Base-by-base conservation (phyloP, 176 grass and related monocot species). In the sorghum (Sorghum bicolor) region DNA sequence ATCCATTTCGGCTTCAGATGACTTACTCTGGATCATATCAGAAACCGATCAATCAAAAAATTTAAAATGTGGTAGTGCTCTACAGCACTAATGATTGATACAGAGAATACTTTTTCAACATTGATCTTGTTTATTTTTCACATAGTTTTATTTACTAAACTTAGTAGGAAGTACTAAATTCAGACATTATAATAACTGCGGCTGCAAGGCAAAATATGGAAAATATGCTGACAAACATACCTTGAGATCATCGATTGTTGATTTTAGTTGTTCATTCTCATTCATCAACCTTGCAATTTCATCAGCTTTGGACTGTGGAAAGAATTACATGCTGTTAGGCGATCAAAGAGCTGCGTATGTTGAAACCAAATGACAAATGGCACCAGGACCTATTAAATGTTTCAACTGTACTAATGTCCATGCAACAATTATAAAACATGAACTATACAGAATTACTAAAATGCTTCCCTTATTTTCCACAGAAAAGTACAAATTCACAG, bases 241-340 rank as follows among this genome's bases (percentile, higher is more conserved):
- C 96, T 99, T 96, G 32, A 96, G 84, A 84, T 94, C 93, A 75
- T 94, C 89, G 82, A 96, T 96, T 77, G 83, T 87, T 87, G 91
- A 84, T 83, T 96, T 99, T 36, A 99, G 78, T 34, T 89, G 84
- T 31, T 96, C 93, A 58, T 96, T 99, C 87, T 96, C 93, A 85
- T 94, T 96, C 91, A 96, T 96, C 58, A 99, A 82, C 86, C 85
- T 91, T 55, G 93, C 92, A 85, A 99, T 94, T 80, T 96, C 97
- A 86, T 99, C 97, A 84, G 97, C 97, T 87, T 99, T 99, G 44
- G 91, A 92, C 97, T 99, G 91, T 45, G 82, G 65, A 45, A 87
- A 62, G 40, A 84, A 83, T 60, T 25, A 67, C 66, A 67, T 25
- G 19, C 10, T 50, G 50, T 84, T 72, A 86, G 22, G 40, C 37